These are phyloP conservation scores for Phylloporus sp. DNA, from an alignment of 1,284 basidiomycete genomes.

Conservation along the genomic window DNA sequence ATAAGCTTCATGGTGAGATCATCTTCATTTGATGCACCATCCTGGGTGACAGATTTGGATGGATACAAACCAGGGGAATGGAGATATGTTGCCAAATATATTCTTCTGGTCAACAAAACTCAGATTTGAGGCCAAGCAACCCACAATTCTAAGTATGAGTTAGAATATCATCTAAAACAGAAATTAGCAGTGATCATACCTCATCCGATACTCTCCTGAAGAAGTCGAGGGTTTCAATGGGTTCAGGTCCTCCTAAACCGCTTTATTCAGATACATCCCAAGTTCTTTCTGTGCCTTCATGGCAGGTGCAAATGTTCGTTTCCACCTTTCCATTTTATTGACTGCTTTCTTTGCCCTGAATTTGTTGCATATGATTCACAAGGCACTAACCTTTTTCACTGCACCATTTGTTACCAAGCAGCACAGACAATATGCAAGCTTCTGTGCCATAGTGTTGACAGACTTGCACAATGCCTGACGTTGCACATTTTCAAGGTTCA, in stretches of 20 bases:
- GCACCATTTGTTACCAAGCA: constrained; percentile 94
- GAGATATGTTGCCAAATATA: constrained; percentile 99
- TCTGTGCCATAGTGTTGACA: constrained; percentile 90
- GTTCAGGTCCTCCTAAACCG: constrained; percentile 93
- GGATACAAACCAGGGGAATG: constrained; percentile 97
- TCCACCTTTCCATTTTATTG: constrained; percentile 89
- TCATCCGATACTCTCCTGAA: constrained; percentile 95
- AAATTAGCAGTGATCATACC: constrained; percentile 44
- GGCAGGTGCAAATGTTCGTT: constrained; percentile 82
- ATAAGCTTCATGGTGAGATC: constrained; percentile 97
- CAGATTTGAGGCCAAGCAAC: constrained; percentile 88
- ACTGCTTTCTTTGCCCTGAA: constrained; percentile 95
- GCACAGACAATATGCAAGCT: constrained; percentile 91
- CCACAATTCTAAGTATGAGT: constrained; percentile 79
- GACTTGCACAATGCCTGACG: constrained; percentile 86
- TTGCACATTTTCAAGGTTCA: constrained; percentile 93
- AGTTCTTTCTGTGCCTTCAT: constrained; percentile 90
- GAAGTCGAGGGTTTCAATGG: constrained; percentile 90
- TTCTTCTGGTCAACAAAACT: constrained; percentile 92
- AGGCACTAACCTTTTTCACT: constrained; percentile 94
- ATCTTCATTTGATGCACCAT: constrained; percentile 97
- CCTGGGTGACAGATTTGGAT: constrained; percentile 97
- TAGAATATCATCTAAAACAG: constrained; percentile 2
- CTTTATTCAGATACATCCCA: constrained; percentile 85
- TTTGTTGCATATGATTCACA: constrained; percentile 98